Conservation (phyloP, 805 yeast genomes). For the Tetrapisispora nanseiensis region DNA sequence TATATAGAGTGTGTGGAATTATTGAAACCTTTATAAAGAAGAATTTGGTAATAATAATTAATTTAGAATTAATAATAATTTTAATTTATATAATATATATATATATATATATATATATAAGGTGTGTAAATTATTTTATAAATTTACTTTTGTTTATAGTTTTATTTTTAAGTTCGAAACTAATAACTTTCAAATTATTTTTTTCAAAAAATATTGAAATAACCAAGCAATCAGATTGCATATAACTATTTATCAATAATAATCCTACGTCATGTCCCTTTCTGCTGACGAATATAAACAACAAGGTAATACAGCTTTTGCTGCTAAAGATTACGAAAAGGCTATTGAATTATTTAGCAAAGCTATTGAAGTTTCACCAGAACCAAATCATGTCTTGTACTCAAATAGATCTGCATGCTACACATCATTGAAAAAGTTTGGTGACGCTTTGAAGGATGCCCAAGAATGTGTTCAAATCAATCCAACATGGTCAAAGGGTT, state of each 20-base stretch:
- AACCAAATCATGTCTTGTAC: slow-evolving; percentile 84
- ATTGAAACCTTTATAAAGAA: not conserved
- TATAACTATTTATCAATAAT: no score
- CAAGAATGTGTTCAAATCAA: slow-evolving; percentile 71
- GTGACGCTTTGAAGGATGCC: slow-evolving; percentile 76
- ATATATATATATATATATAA: no score
- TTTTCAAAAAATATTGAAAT: no score
- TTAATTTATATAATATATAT: no score
- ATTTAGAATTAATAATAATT: no score
- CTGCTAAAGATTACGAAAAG: slow-evolving; percentile 69
- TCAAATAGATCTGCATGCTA: slow-evolving; percentile 92
- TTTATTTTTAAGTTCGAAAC: no score
- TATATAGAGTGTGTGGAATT: not conserved
- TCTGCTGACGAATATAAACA: slow-evolving; percentile 74
- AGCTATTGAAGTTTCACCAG: slow-evolving; percentile 74
- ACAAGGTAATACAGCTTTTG: slow-evolving; percentile 87
- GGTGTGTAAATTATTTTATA: no score
- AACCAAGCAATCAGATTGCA: no score
- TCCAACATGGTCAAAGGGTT: slow-evolving; percentile 91
- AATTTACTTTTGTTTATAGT: no score
- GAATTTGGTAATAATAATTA: no score
- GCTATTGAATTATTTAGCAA: slow-evolving; percentile 76
- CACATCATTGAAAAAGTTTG: slow-evolving; percentile 68
- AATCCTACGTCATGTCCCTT: slow-evolving; percentile 9
- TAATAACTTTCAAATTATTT: no score